phyloP scores from a whole-genome alignment of 768 basidiomycete genomes.

The Mycena epipterygia region DNA sequence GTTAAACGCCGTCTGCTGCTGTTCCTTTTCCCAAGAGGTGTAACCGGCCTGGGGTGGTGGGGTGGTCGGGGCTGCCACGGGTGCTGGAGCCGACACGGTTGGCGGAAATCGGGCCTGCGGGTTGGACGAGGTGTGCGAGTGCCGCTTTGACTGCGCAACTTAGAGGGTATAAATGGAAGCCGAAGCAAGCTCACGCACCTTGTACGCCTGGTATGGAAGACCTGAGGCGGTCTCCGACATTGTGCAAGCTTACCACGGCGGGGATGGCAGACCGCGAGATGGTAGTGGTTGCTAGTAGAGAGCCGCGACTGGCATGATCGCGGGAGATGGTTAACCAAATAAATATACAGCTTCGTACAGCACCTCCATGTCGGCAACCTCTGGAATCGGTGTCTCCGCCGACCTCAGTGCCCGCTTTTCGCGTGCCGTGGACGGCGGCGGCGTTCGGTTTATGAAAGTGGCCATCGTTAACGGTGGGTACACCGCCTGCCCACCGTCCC shows the following conservation, averaged over 20 bases:
- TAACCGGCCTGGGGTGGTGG: constrained; percentile 38
- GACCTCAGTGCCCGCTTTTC: constrained; percentile 72
- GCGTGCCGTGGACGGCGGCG: constrained; percentile 63
- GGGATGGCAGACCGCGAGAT: neutral
- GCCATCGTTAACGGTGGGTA: constrained; percentile 79
- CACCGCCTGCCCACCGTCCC: constrained; percentile 34
- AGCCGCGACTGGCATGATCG: constrained; percentile 17
- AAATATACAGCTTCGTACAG: constrained; percentile 3
- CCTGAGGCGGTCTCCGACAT: constrained; percentile 36
- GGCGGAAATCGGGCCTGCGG: constrained; percentile 41
- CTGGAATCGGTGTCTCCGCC: constrained; percentile 76
- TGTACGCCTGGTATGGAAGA: constrained; percentile 68
- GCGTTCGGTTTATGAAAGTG: constrained; percentile 82
- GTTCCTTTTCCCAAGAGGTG: constrained; percentile 33
- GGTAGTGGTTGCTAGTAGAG: constrained; percentile 8
- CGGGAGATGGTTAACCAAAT: neutral
- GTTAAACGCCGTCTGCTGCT: neutral
- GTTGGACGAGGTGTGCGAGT: constrained; percentile 55
- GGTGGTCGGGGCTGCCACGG: constrained; percentile 35
- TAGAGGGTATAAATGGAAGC: constrained; percentile 15
- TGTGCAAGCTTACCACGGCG: constrained; percentile 9
- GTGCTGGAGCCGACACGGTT: constrained; percentile 45
- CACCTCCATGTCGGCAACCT: constrained; percentile 75
- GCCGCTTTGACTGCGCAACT: constrained; percentile 59
- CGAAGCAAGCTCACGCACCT: constrained; percentile 47